These are phyloP conservation scores for Talinum fruticosum DNA, from an alignment of 148 eudicot species.

Conservation along the genomic window DNA sequence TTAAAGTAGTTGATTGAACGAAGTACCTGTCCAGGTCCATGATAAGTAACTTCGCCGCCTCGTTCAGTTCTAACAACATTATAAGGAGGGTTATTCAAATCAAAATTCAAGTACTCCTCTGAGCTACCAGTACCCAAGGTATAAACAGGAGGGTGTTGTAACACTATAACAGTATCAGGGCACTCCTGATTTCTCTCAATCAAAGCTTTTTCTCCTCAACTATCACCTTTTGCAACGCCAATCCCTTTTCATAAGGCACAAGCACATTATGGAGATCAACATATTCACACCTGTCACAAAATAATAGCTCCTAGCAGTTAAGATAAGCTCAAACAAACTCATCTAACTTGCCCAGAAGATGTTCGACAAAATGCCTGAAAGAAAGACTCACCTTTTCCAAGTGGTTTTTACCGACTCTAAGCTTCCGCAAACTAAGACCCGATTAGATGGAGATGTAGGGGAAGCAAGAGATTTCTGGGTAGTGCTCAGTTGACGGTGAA, in stretches of 20 bases:
- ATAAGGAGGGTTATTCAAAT: constrained; percentile 52
- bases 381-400: constrained; percentile 26
- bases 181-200: constrained; percentile 49
- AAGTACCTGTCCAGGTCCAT: constrained; percentile 97
- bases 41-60: constrained; percentile 98
- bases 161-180: constrained; percentile 58
- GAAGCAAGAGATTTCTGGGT: background rate
- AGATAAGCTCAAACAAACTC: background rate
- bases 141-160: constrained; percentile 89
- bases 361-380: background rate
- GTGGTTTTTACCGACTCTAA: background rate
- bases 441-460: background rate
- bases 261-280: constrained; percentile 64
- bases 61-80: constrained; percentile 79
- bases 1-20: background rate
- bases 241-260: constrained; percentile 71
- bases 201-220: constrained; percentile 58
- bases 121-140: constrained; percentile 91
- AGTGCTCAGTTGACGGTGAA: constrained; percentile 6
- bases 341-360: background rate
- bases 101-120: constrained; percentile 62
- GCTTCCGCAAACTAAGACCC: background rate
- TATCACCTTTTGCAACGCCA: constrained; percentile 83
- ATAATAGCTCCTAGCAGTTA: constrained; percentile 8
- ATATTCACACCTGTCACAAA: constrained; percentile 52